Base-by-base conservation (phyloP, 441 rosid genomes). In the Syzygium malaccense region DNA sequence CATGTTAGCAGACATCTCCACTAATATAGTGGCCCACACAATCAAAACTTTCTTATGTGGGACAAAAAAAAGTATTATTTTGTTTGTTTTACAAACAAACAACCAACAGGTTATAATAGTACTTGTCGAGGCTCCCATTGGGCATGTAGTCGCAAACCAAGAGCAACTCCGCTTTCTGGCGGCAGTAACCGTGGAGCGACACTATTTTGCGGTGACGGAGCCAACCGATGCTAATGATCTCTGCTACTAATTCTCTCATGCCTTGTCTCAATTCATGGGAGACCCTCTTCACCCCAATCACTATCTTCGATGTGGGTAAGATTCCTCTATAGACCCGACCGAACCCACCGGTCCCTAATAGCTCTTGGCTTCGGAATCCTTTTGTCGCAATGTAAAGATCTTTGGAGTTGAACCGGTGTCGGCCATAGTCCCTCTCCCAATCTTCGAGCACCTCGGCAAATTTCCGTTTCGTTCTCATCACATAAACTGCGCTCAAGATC, bases 211-310 rank as follows among this genome's bases (percentile, higher is more conserved):
- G 89, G 55, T 97, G 99, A 28, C 98, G 95, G 89, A 97, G 94
- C 87, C 95, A 91, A 45, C 99, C 99, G 5, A 96, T 94, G 90
- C 95, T 96, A 1, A 93, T 91, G 2, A 97, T 96, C 90, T 97
- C 97, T 0, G 99, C 92, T 14, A 96, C 93, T 48, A 97, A 97
- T 91, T 97, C 96, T n/a, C 93, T 95, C 66, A 96, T 86, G 11
- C 99, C 99, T 91, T 97, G 99, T 53, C 91, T 91, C 0, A 98
- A 97, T 66, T 97, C 99, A 19, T 96, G 95, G 2, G 98, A 94
- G 30, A 97, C 91, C 87, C 92, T 91, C 88, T 97, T 97, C 25
- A 97, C 99, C 0, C 99, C 98, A 26, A 96, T 92, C 88, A 93
- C 92, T 45, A 92, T 60, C 41, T 92, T 93, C 3, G 96, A 89